Evolutionary conservation across 306 rosid genomes (phyloP).

Genomic region (Corylus avellana): DNA sequence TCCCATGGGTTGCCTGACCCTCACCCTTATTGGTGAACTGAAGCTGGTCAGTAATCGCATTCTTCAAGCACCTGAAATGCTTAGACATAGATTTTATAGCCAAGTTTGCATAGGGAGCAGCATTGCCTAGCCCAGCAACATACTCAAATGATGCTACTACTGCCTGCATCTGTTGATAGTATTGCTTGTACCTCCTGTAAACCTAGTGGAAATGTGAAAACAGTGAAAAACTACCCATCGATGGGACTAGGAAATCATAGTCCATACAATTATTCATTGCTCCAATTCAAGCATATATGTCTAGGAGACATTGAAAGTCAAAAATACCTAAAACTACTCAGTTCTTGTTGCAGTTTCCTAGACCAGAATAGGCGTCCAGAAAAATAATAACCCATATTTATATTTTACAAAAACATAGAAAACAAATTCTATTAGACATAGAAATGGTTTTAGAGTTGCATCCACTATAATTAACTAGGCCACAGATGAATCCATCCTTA

Average conservation of each 20-base stretch:
- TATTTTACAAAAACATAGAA: background rate
- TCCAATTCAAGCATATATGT: background rate
- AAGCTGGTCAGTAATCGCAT: conserved; percentile 73
- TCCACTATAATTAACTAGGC: background rate
- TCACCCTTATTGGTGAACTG: conserved; percentile 47
- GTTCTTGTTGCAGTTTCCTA: background rate
- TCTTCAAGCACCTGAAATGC: conserved; percentile 76
- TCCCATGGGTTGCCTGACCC: conserved; percentile 33
- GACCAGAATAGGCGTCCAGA: background rate
- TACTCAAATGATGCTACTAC: conserved; percentile 77
- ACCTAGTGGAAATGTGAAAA: conserved; percentile 48
- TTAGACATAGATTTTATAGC: conserved; percentile 79
- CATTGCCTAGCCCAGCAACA: conserved; percentile 75
- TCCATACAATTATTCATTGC: background rate
- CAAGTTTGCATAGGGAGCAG: conserved; percentile 79
- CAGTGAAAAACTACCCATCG: background rate
- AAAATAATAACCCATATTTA: background rate
- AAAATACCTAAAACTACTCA: background rate
- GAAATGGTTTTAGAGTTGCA: background rate
- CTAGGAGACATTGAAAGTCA: background rate
- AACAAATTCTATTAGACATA: background rate
- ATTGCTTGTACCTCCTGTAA: conserved; percentile 78
- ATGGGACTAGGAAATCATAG: background rate
- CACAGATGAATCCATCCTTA: background rate
- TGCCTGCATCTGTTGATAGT: conserved; percentile 76